phyloP scores from a whole-genome alignment of 768 basidiomycete genomes.

The Candolleomyces aberdarensis region DNA sequence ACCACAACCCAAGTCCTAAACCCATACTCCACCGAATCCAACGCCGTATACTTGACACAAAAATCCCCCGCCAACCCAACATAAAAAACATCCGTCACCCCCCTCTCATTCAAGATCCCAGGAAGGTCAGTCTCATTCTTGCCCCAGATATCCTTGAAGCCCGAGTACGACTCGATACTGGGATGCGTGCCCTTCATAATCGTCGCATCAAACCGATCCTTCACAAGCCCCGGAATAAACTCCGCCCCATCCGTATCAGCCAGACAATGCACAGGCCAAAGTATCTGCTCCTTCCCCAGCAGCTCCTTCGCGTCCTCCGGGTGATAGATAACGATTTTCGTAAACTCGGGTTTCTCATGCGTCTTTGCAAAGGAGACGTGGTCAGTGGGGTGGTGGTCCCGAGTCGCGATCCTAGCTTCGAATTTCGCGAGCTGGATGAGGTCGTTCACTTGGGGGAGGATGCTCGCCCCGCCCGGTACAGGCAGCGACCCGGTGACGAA shows the following conservation, averaged over 20 bases:
- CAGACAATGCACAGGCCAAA: slow-evolving; percentile 86
- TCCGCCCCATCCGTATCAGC: slow-evolving; percentile 55
- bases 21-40: slow-evolving; percentile 48
- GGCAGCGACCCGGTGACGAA: slow-evolving; percentile 76
- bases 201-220: slow-evolving; percentile 37
- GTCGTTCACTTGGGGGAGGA: slow-evolving; percentile 54
- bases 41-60: slow-evolving; percentile 62
- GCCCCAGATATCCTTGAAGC: slow-evolving; percentile 62
- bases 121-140: slow-evolving; percentile 47
- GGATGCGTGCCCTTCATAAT: slow-evolving; percentile 54
- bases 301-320: slow-evolving; percentile 32
- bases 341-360: slow-evolving; percentile 32
- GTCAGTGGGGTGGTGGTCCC: slow-evolving; percentile 54
- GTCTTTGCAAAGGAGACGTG: slow-evolving; percentile 74
- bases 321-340: slow-evolving; percentile 39
- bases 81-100: slow-evolving; percentile 57
- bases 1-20: slow-evolving; percentile 50
- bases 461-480: slow-evolving; percentile 55
- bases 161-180: slow-evolving; percentile 77
- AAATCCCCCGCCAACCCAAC: slow-evolving; percentile 76
- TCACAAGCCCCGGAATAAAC: slow-evolving; percentile 53
- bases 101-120: slow-evolving; percentile 33
- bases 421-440: slow-evolving; percentile 55
- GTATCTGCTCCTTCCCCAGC: slow-evolving; percentile 43
- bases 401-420: slow-evolving; percentile 47